Evolutionary conservation across 768 basidiomycete species (phyloP).

Genomic region (Naganishia vaughanmartiniae): DNA sequence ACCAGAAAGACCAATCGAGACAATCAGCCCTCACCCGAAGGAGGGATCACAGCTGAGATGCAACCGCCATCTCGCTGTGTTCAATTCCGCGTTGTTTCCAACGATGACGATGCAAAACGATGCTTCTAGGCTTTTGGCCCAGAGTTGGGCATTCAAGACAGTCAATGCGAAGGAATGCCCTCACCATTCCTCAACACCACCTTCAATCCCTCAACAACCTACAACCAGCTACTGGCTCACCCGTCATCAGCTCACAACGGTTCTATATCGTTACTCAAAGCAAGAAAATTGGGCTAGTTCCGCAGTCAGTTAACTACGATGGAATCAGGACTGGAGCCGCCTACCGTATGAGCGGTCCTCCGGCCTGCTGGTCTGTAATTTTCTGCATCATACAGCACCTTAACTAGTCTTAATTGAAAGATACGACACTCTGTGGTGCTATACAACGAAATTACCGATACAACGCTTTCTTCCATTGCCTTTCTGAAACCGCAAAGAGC

Average conservation of each 20-base stretch:
- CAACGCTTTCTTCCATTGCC: not conserved
- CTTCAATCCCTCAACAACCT: too few species aligned
- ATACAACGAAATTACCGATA: conserved; percentile 5
- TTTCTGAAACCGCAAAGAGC: not conserved
- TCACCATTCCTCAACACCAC: too few species aligned
- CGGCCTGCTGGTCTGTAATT: too few species aligned
- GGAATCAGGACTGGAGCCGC: too few species aligned
- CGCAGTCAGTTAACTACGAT: too few species aligned
- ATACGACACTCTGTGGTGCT: not conserved
- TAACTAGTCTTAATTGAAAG: not conserved
- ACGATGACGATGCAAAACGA: conserved; percentile 18
- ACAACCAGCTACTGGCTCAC: too few species aligned
- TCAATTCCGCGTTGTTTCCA: not conserved
- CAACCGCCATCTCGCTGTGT: not conserved
- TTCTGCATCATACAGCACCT: not conserved
- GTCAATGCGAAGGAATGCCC: too few species aligned
- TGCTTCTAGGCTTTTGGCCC: not conserved
- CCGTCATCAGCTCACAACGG: too few species aligned
- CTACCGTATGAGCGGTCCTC: too few species aligned
- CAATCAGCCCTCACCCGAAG: not conserved
- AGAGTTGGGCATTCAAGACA: not conserved
- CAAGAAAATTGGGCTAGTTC: too few species aligned
- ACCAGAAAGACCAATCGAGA: not conserved
- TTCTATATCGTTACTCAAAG: too few species aligned
- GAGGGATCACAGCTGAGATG: not conserved